These are phyloP conservation scores for Mesembryanthemum crystallinum DNA, from an alignment of 148 eudicot species.

Conservation along the genomic window DNA sequence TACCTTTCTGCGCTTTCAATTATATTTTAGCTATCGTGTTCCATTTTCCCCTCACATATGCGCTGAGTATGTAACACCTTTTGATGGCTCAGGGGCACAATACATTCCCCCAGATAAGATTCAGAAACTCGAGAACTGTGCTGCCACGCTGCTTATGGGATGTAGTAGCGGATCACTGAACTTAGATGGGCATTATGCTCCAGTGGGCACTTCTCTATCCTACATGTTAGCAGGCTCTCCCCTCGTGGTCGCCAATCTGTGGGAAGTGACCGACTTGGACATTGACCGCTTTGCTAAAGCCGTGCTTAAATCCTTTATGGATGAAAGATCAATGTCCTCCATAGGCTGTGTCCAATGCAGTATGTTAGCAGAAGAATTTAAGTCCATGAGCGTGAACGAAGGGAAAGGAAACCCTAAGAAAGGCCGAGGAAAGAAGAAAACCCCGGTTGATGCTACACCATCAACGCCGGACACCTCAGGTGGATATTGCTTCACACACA, in stretches of 20 bases:
- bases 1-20: not conserved
- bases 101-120: constrained; percentile 69
- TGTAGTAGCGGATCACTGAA: constrained; percentile 82
- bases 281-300: constrained; percentile 90
- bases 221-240: constrained; percentile 90
- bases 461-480: not conserved
- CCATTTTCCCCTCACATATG: not conserved
- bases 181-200: constrained; percentile 58
- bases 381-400: constrained; percentile 41
- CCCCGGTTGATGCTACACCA: constrained; percentile 1
- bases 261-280: constrained; percentile 96
- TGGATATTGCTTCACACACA: constrained; percentile 49
- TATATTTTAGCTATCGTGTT: not conserved
- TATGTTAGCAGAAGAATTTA: constrained; percentile 42
- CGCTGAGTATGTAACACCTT: not conserved
- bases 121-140: constrained; percentile 65
- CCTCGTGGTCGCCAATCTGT: constrained; percentile 78
- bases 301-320: constrained; percentile 63
- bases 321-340: constrained; percentile 57
- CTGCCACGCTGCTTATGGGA: constrained; percentile 82
- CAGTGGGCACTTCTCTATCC: constrained; percentile 68
- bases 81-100: constrained; percentile 54
- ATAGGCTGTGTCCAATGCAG: constrained; percentile 56
- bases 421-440: constrained; percentile 38
- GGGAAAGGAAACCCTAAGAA: constrained; percentile 41